Base-by-base conservation (phyloP, 2,329 filamentous ascomycete species). In the Myriosclerotinia scirpicola region DNA sequence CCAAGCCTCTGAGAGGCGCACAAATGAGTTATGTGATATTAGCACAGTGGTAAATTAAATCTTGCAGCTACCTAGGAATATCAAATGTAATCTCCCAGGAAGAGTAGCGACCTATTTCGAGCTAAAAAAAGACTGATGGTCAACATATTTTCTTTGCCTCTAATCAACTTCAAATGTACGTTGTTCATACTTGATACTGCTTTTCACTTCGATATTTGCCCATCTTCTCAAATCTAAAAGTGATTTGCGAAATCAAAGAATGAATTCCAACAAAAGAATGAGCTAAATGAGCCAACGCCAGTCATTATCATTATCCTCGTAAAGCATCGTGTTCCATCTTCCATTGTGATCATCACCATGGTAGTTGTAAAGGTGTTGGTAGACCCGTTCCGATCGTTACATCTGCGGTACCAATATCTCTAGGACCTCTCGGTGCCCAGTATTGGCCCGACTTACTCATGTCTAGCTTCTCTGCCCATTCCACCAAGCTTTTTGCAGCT, bases 381-480 rank as follows among this genome's bases (percentile, higher is more conserved):
- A 90, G 77, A 70, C 84, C 78, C 69, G 83, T 83, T 7, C 89
- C 89, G 38, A 91, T 80, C 6, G 87, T 84, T 15, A 78, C 79
- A 70, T 89, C 86, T 17, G 87, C 88, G 67, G 87, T 91, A 14
- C 88, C 88, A 74, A 91, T 90, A 74, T 91, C 88, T 67, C 87
- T 79, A 67, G 89, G 83, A 71, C 89, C 90, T 70, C 88, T 80
- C 2, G 89, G 90, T 44, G 89, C 90, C 90, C 89, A 92, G 72
- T 85, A 91, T 77, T 90, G 80, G 9, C 89, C 90, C 6, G 87
- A 88, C 77, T 87, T 88, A 71, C 79, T 81, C 38, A 91, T 84
- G 73, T 87, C 85, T 68, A 92, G 85, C 11, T 67, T 80, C 46
- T 87, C 82, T 14, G 85, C 81, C 83, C 88, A 92, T 38, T 86